Percentiles rank a stretch among this genome's conserved stretches.
Evolutionary conservation across 305 asterid genomes (phyloP).

Genomic region (Andrographis paniculata): DNA sequence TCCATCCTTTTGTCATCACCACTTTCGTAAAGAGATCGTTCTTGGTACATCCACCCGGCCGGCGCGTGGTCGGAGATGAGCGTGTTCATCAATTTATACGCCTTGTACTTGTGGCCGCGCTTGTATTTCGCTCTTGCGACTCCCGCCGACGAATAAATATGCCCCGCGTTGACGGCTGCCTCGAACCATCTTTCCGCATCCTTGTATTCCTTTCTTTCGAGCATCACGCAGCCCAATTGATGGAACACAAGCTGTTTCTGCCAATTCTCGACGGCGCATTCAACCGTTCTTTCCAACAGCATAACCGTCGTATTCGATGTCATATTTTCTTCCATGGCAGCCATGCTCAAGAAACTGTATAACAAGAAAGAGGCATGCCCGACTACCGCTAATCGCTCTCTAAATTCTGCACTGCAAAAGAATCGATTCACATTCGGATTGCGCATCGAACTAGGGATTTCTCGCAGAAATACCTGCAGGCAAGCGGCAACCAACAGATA

Average conservation of each 20-base stretch:
- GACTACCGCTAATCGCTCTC: conserved; percentile 38
- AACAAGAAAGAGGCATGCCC: conserved; percentile 84
- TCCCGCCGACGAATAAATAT: conserved; percentile 74
- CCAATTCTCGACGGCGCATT: conserved; percentile 70
- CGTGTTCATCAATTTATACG: conserved; percentile 67
- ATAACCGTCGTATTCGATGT: conserved; percentile 71
- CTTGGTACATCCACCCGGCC: conserved; percentile 98
- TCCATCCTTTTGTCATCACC: conserved; percentile 65
- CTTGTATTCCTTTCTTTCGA: conserved; percentile 73
- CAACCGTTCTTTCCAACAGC: conserved; percentile 79
- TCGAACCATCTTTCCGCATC: conserved; percentile 90
- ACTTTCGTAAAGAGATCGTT: conserved; percentile 60
- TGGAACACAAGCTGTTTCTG: conserved; percentile 78
- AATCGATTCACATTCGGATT: conserved; percentile 45
- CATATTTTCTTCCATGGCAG: conserved; percentile 82
- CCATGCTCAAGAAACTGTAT: conserved; percentile 65
- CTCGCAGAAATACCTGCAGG: conserved; percentile 84
- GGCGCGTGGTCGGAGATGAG: conserved; percentile 61
- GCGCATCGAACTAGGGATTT: conserved; percentile 61
- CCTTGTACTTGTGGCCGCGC: conserved; percentile 85
- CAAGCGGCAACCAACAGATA: conserved; percentile 91
- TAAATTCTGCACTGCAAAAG: conserved; percentile 63
- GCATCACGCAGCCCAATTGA: conserved; percentile 92
- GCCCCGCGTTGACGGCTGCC: conserved; percentile 68
- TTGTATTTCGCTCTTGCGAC: conserved; percentile 75